Base-by-base conservation (phyloP, 768 basidiomycete genomes). In the Tephrocybe sp. region DNA sequence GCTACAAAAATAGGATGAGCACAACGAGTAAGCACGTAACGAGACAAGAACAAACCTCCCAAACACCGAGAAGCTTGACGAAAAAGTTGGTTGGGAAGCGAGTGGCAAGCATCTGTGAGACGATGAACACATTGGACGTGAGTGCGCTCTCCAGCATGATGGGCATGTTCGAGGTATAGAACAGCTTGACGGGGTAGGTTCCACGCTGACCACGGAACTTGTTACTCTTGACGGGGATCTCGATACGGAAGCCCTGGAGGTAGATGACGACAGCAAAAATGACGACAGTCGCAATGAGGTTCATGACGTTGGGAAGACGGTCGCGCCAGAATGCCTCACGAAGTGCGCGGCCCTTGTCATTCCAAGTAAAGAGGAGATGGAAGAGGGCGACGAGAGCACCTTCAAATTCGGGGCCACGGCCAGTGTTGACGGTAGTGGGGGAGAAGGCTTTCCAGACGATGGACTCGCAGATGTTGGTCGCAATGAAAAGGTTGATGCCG, bases 391-490 rank as follows among this genome's bases (percentile, higher is more conserved):
- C 90, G 59, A 98, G 77, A 32, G 96, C 97, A 55, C 97, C 97
- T 64, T 98, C 96, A 59, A 98, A 99, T 69, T 99, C 97, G 46
- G 95, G 90, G 2, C 96, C 96, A 57, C 96, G 90, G 33, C 96
- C 97, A 25, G 94, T 98, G 81, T 98, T 98, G 72, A 98, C 73
- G 40, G 97, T 98, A 18, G 93, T 98, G 9, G 97, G 97, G 1
- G 93, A 95, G 75, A 99, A 98, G 1, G 96, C 97, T 66, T 99
- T 99, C 96, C 96, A 99, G 66, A 98, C 85, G 74, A 99, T 98
- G 56, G 89, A 92, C 71, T 99, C 97, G 71, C 96, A 98, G 62
- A 99, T 98, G 79, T 98, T 99, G 75, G 97, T 98, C 3, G 96
- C 97, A 62, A 98, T 97, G 82, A 98, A 98, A 51, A 98, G 87